A percentile compares a stretch with the other conserved stretches of the same genome.
These are phyloP conservation scores for Athelia sp. DNA, from an alignment of 1,284 basidiomycete species.

Conservation along the genomic window DNA sequence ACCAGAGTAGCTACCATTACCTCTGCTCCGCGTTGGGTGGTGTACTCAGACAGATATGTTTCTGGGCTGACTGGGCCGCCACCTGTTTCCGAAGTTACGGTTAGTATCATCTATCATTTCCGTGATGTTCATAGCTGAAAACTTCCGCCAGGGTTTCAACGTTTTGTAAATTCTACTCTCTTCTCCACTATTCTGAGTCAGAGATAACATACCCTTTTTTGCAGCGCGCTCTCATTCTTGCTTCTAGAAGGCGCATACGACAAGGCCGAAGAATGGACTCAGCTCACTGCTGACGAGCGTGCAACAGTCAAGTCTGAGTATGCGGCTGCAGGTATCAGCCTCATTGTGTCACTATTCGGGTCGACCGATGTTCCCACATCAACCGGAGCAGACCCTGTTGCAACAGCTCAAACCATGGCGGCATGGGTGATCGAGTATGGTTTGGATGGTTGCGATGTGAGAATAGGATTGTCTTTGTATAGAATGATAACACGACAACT, in stretches of 20 bases:
- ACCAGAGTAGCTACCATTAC: neutral
- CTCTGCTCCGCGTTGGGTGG: neutral
- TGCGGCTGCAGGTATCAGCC: slow-evolving; percentile 38
- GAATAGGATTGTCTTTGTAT: slow-evolving; percentile 6
- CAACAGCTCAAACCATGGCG: slow-evolving; percentile 44
- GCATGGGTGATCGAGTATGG: slow-evolving; percentile 43
- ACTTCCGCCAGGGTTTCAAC: neutral
- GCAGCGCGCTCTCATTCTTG: slow-evolving; percentile 37
- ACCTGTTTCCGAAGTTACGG: neutral
- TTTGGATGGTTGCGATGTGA: slow-evolving; percentile 35
- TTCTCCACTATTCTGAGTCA: neutral
- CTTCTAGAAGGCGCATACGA: slow-evolving; percentile 37
- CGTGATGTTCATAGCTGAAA: too few relatives aligned
- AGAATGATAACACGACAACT: neutral
- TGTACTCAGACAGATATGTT: neutral
- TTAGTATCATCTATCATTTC: neutral
- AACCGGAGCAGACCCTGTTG: slow-evolving; percentile 36
- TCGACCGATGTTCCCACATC: slow-evolving; percentile 46
- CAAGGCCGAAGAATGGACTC: slow-evolving; percentile 37
- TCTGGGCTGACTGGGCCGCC: neutral
- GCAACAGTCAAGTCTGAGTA: slow-evolving; percentile 35
- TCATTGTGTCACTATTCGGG: slow-evolving; percentile 47
- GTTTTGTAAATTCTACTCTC: neutral
- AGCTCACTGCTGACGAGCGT: slow-evolving; percentile 27
- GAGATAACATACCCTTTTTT: neutral